Evolutionary conservation across 1,284 basidiomycete genomes (phyloP), one percentile per base, ranked within the genome.

Genomic region (Trichosporon faecale): DNA sequence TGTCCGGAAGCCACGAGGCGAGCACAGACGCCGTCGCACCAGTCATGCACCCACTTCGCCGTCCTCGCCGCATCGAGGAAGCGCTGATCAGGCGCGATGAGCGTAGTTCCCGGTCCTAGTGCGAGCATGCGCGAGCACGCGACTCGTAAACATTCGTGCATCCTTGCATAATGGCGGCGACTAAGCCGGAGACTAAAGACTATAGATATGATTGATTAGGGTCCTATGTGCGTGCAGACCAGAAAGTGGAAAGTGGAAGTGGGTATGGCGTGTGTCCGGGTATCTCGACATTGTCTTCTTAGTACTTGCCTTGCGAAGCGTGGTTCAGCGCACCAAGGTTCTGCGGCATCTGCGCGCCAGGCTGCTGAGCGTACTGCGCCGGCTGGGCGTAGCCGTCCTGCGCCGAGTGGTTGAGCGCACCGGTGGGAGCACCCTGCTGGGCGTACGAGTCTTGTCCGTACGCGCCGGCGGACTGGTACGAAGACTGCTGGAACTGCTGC

Each of bases 361-460:
- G 55, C 55, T 27, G 57, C 57, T 61, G 57, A 18, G 57, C 57
- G 57, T 31, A 61, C 29, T 31, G 16, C 16, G 27, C 29, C 27
- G 27, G 57, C 57, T 61, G 57, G 14, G 57, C 57, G 6, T 61
- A 61, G 16, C 57, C 55, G 5, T 7, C 27, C 6, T 57, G 55
- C 25, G 11, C 55, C 27, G 55, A 25, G 14, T 57, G 25, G 55
- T 29, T 57, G 27, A 57, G 55, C 55, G 25, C 27, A n/a, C n/a
- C n/a, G n/a, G n/a, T n/a, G 27, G 6, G 14, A 18, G 16, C 16
- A 5, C 57, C 29, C 57, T 61, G 57, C 31, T 61, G 57, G 29
- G 55, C 55, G 27, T 60, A 60, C 16, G 55, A 60, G 55, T 27
- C 55, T 18, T 61, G 29, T 21, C 57, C 57, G 16, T 61, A 61